Conservation (phyloP, 768 basidiomycete species). For the Pleurotus ostreatus region DNA sequence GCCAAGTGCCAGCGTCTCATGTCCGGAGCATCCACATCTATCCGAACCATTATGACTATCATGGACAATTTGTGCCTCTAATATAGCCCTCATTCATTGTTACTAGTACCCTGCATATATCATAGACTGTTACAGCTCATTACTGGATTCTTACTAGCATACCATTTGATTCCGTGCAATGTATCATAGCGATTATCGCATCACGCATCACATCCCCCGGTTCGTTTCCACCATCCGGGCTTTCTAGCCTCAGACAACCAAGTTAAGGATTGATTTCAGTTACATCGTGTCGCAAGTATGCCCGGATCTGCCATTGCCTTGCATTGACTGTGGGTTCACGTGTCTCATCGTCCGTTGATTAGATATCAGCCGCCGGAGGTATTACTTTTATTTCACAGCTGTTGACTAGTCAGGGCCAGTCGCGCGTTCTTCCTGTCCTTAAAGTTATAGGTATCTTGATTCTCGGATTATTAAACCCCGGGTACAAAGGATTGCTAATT, state of each 20-base stretch:
- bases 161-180: background rate
- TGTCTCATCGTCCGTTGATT: constrained; percentile 3
- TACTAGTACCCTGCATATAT: constrained; percentile 1
- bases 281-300: background rate
- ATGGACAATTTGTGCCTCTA: constrained; percentile 3
- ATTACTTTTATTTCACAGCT: constrained; percentile 4
- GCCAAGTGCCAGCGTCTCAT: background rate
- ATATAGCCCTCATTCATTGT: constrained; percentile 3
- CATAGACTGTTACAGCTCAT: constrained; percentile 7
- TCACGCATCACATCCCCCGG: no score
- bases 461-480: constrained; percentile 1
- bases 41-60: constrained; percentile 5
- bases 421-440: constrained; percentile 1
- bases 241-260: background rate
- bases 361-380: constrained; percentile 4
- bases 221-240: background rate
- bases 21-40: constrained; percentile 8
- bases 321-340: constrained; percentile 3
- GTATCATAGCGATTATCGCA: background rate
- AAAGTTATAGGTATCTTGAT: background rate
- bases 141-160: background rate
- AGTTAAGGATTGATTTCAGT: background rate
- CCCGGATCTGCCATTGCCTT: constrained; percentile 1
- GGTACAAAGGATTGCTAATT: background rate
- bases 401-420: background rate